phyloP scores from a whole-genome alignment of 345 rosid genomes.

The Populus tremula region DNA sequence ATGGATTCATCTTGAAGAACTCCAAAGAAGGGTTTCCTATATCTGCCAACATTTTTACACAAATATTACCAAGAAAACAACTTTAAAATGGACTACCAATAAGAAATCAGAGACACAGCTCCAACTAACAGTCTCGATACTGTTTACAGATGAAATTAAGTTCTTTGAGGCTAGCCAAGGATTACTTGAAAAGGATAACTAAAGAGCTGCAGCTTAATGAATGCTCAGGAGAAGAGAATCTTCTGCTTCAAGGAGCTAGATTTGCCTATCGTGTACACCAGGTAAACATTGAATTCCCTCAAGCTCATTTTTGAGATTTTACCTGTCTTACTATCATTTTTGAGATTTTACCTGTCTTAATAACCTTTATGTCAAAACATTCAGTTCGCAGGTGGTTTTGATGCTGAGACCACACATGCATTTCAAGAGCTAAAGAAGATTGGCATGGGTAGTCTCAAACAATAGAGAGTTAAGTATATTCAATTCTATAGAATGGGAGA shows the following conservation, averaged over 20 bases:
- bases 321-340: neutral
- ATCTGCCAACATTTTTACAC: neutral
- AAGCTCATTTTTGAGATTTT: neutral
- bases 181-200: constrained; percentile 59
- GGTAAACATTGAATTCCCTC: constrained; percentile 37
- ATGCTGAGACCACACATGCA: constrained; percentile 48
- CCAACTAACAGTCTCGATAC: neutral
- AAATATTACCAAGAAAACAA: neutral
- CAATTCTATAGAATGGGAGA: neutral
- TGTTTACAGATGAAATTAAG: constrained; percentile 66
- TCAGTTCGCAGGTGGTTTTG: constrained; percentile 95
- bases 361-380: constrained; percentile 10
- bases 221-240: constrained; percentile 37
- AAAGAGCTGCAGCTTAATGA: constrained; percentile 46
- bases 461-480: neutral
- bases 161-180: constrained; percentile 62
- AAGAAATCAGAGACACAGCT: neutral
- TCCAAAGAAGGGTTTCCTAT: neutral
- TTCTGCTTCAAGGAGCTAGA: constrained; percentile 70
- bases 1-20: neutral
- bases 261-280: constrained; percentile 83
- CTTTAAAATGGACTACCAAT: neutral
- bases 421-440: constrained; percentile 71
- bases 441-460: constrained; percentile 12
- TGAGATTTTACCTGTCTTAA: neutral